A percentile compares a stretch with the other conserved stretches of the same genome.
Conservation (phyloP, 257 asterid species). For the Plantago major region DNA sequence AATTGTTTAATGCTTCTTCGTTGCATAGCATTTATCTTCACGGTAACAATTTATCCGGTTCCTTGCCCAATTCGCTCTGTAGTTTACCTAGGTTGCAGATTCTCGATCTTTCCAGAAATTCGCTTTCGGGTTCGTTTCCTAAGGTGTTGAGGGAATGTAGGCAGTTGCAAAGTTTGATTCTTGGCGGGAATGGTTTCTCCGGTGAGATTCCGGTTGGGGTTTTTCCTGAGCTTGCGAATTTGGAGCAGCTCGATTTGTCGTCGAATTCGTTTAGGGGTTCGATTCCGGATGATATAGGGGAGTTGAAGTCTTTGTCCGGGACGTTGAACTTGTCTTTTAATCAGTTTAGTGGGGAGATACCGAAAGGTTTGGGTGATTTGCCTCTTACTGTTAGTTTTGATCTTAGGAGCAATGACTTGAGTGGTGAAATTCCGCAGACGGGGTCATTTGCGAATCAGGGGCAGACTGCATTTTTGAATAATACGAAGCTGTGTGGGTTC, state of each 20-base stretch:
- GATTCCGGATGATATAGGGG: constrained; percentile 80
- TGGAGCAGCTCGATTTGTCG: constrained; percentile 81
- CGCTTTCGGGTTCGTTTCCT: constrained; percentile 66
- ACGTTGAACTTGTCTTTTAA: constrained; percentile 76
- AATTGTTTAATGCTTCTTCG: constrained; percentile 77
- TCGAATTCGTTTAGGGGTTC: constrained; percentile 55
- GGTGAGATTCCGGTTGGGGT: constrained; percentile 68
- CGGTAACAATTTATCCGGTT: constrained; percentile 73
- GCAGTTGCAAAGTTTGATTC: constrained; percentile 69
- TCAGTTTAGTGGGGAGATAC: constrained; percentile 65
- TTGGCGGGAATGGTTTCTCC: constrained; percentile 52
- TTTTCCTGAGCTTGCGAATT: constrained; percentile 72
- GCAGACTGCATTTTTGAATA: constrained; percentile 79
- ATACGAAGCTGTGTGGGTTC: constrained; percentile 83
- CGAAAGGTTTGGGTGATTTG: constrained; percentile 69
- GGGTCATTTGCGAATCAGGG: constrained; percentile 96
- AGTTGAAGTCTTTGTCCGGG: constrained; percentile 73
- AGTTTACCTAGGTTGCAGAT: constrained; percentile 73
- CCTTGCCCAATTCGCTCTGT: constrained; percentile 67
- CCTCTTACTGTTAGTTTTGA: constrained; percentile 84
- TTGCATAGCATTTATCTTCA: constrained; percentile 81
- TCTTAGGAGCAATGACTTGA: constrained; percentile 66
- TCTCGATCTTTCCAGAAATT: constrained; percentile 65
- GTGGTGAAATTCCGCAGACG: constrained; percentile 86
- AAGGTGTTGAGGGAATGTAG: constrained; percentile 66